Evolutionary conservation across 2,329 filamentous ascomycete genomes (phyloP), one percentile per base, ranked within the genome.

Genomic region (Colletotrichum camelliae): DNA sequence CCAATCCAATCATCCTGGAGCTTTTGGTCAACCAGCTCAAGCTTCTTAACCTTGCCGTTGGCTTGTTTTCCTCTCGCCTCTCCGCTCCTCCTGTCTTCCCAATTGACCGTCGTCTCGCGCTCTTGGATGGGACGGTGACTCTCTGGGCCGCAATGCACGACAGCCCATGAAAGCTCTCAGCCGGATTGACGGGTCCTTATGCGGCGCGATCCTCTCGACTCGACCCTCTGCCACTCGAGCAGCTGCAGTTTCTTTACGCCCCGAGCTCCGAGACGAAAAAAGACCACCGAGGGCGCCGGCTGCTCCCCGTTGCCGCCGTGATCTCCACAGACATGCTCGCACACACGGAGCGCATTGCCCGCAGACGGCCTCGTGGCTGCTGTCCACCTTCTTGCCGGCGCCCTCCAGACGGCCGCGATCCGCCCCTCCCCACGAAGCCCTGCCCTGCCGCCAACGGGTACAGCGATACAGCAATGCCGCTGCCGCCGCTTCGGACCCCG

Each of bases 121-220:
- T 75, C 61, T 66, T 71, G 24, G 18, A 76, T 61, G 72, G 75
- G 75, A 77, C 67, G 67, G 75, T 77, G 58, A 75, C 43, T 35
- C 62, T 27, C 29, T 65, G 67, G 67, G 61, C 55, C 77, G 77
- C 70, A 62, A 90, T 90, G 88, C 86, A 83, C 86, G 88, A 86
- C 85, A 87, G 84, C 90, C 86, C 89, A 92, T 92, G 90, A 91
- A 88, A 89, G 85, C 88, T 85, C 85, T 87, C 81, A 88, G 86
- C 85, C 89, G 88, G 89, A 87, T 91, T 85, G 89, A 91, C 85
- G 86, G 89, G 87, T 89, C 89, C 86, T 88, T 90, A 86, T 90
- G 88, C 86, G 86, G 88, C 87, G 88, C 89, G 82, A 87, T 90
- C 83, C 85, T 89, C 81, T 85, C 86, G 80, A 85, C 84, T 84